Conservation (phyloP, 345 rosid species). For the Crucihimalaya himalaica region DNA sequence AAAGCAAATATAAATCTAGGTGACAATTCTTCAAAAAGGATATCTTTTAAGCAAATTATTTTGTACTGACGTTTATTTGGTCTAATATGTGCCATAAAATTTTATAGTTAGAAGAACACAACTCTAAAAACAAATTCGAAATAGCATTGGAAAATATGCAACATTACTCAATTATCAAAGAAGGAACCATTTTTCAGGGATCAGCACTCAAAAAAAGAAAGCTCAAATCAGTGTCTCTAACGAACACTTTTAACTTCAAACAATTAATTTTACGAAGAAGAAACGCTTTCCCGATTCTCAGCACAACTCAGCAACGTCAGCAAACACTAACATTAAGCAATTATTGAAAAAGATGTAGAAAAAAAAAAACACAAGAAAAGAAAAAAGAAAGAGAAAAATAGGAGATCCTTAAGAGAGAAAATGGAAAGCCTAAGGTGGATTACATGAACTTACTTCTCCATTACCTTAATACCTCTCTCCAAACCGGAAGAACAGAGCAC, state of each 20-base stretch:
- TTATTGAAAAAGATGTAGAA: slow-evolving; percentile 16
- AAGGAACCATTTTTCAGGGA: no score
- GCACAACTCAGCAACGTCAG: slow-evolving; percentile 31
- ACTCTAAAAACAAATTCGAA: no score
- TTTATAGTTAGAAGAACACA: no score
- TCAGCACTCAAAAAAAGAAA: not conserved
- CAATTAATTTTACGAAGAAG: slow-evolving; percentile 14
- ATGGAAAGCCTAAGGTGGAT: slow-evolving; percentile 11
- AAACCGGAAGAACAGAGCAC: slow-evolving; percentile 89
- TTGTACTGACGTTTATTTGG: no score
- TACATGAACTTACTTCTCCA: slow-evolving; percentile 19
- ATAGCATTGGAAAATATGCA: no score
- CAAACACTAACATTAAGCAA: slow-evolving; percentile 24
- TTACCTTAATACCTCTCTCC: slow-evolving; percentile 84
- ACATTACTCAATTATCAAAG: no score
- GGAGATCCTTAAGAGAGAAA: slow-evolving; percentile 16
- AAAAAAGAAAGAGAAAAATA: not conserved
- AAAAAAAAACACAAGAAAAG: not conserved
- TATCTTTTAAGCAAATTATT: no score
- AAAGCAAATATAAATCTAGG: no score
- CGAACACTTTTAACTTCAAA: slow-evolving; percentile 12
- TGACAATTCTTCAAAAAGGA: no score
- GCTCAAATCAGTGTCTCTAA: not conserved
- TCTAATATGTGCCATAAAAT: no score
- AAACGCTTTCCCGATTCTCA: slow-evolving; percentile 19